Evolutionary conservation across 2,329 filamentous ascomycete genomes (phyloP).

Genomic region (Daldinia sp.): DNA sequence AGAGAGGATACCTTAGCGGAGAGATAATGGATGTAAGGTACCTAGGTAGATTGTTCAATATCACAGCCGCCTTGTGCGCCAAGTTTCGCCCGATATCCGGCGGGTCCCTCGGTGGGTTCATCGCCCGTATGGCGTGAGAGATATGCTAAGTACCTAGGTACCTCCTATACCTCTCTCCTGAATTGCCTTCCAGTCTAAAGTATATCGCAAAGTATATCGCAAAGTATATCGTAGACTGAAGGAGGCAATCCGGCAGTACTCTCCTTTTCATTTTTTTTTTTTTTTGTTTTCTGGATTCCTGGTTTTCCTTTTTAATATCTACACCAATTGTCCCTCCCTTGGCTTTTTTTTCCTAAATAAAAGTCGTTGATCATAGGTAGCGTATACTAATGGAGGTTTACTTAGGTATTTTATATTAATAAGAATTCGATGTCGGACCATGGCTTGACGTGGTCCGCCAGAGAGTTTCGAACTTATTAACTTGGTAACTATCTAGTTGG

Average conservation of each 20-base stretch:
- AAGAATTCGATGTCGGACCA: not conserved
- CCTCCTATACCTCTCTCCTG: not conserved
- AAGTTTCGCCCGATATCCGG: conserved; percentile 23
- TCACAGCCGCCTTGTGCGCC: conserved; percentile 24
- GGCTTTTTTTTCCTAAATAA: no score
- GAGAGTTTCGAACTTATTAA: not conserved
- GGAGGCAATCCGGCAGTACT: not conserved
- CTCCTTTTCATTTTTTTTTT: not conserved
- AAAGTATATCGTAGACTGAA: no score
- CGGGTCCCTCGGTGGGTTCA: conserved; percentile 18
- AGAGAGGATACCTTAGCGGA: no score
- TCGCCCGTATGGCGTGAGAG: conserved; percentile 24
- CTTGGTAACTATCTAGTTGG: no score
- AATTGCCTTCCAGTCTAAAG: no score
- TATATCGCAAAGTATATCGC: no score
- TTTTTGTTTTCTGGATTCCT: no score
- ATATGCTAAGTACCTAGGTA: no score
- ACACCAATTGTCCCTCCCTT: not conserved
- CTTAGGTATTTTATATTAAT: not conserved
- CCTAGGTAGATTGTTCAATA: conserved; percentile 1
- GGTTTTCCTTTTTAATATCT: not conserved
- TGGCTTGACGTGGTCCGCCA: not conserved
- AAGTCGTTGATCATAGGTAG: no score
- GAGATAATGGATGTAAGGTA: not conserved
- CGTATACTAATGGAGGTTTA: no score